Evolutionary conservation across 495 filamentous ascomycete genomes (phyloP), one percentile per base, ranked within the genome.

Genomic region (Pyrenula massariospora): DNA sequence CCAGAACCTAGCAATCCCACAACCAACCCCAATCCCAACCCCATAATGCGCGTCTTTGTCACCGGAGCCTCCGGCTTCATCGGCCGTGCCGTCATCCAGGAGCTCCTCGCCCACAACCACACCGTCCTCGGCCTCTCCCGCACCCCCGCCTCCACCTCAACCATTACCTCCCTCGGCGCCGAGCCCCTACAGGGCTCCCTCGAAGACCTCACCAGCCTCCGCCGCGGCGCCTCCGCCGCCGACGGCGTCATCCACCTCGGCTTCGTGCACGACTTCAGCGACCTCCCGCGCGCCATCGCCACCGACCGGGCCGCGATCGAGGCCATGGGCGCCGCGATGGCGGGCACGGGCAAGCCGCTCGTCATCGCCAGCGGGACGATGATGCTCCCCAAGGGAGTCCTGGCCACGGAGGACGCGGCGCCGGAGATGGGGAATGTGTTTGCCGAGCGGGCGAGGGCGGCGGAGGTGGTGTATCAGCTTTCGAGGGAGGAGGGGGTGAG

Each of bases 11-110:
- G 42, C 11, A 48, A 48, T 19, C 11, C 42, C 42, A 48, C 42
- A 48, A 48, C 42, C 11, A 48, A 11, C 11, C 11, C 42, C 11
- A 48, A 11, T 48, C 11, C 11, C 11, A 48, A 48, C 11, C 42
- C 11, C 25, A 50, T 48, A 47, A 58, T 52, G 52, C 59, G 54
- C 51, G 50, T 76, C 60, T 75, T 77, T 66, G 66, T 77, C 10
- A 73, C 72, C 20, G 73, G 73, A 15, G 73, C 62, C 24, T 64
- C 58, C 50, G 73, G 73, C 58, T 77, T 70, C 62, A 67, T 77
- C 54, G 73, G 73, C 51, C n/a, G n/a, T n/a, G 59, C 63, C 11
- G 54, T 54, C 10, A 54, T 73, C 24, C 62, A 58, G 53, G 54
- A 67, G 24, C 56, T 61, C 22, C 68, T 70, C 53, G 23, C 74